phyloP scores from a whole-genome alignment of 1,139 yeast species.

The Pichia sp. region DNA sequence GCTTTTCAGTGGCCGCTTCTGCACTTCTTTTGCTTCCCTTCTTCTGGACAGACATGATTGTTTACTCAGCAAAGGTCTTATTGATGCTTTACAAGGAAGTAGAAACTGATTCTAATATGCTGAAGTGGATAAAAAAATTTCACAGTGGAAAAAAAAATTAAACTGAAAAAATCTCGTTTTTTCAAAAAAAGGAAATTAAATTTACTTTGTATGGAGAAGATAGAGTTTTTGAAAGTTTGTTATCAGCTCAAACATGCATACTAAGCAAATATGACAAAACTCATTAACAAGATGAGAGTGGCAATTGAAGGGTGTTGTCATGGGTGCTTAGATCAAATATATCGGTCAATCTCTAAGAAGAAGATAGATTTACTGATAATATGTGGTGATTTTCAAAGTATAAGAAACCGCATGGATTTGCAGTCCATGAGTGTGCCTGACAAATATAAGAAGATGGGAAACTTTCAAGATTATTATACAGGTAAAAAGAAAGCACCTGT shows the following conservation, averaged over 20 bases:
- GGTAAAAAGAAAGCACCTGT: constrained; percentile 66
- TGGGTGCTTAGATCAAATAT: constrained; percentile 68
- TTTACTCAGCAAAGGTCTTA: not conserved
- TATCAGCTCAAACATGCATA: not conserved
- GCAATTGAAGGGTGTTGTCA: constrained; percentile 95
- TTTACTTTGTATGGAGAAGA: not conserved
- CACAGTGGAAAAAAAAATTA: not conserved
- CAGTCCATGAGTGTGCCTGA: constrained; percentile 57
- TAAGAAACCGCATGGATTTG: constrained; percentile 61
- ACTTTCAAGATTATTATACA: constrained; percentile 67
- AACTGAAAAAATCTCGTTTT: constrained; percentile 3
- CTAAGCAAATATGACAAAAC: not conserved
- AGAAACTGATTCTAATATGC: not conserved
- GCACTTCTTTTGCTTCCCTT: constrained; percentile 25
- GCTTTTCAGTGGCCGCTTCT: constrained; percentile 12
- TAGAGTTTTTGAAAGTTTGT: not conserved
- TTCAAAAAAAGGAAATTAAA: not conserved
- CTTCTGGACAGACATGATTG: constrained; percentile 21
- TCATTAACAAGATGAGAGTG: constrained; percentile 29
- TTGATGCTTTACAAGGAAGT: not conserved
- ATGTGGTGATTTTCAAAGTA: constrained; percentile 83
- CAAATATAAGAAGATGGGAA: constrained; percentile 61
- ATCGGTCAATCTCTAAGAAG: constrained; percentile 31
- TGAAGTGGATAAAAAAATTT: not conserved
- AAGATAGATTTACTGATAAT: constrained; percentile 64